phyloP scores from a whole-genome alignment of 2,329 filamentous ascomycete genomes.

The Monosporascus cannonballus region DNA sequence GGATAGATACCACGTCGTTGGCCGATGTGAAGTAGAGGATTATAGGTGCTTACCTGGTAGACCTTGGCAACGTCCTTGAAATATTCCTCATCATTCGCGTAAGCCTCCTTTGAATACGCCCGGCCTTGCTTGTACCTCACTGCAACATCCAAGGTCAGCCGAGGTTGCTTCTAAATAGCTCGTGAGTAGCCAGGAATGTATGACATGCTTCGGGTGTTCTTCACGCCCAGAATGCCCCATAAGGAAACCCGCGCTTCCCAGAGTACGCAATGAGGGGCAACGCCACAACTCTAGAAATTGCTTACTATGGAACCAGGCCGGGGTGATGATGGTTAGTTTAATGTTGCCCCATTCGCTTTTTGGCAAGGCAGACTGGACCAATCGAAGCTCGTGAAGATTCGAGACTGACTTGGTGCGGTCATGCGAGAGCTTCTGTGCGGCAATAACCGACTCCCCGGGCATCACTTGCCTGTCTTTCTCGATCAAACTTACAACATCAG shows the following conservation, averaged over 20 bases:
- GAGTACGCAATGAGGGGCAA: no score
- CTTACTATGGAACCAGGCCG: slow-evolving; percentile 46
- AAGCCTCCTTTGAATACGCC: slow-evolving; percentile 51
- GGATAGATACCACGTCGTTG: no score
- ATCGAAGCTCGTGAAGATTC: slow-evolving; percentile 44
- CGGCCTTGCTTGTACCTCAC: slow-evolving; percentile 47
- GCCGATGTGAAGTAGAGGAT: not conserved
- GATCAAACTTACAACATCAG: slow-evolving; percentile 48
- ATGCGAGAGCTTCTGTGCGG: slow-evolving; percentile 40
- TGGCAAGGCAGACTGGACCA: slow-evolving; percentile 40
- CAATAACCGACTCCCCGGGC: slow-evolving; percentile 51
- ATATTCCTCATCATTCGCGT: slow-evolving; percentile 53
- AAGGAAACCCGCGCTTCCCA: no score
- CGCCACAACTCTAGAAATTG: no score
- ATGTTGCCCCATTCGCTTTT: slow-evolving; percentile 43
- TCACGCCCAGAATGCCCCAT: no score
- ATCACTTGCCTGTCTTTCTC: slow-evolving; percentile 48
- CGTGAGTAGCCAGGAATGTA: no score
- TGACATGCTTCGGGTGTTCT: no score
- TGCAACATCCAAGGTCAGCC: no score
- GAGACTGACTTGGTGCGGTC: slow-evolving; percentile 34
- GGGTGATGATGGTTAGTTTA: slow-evolving; percentile 50
- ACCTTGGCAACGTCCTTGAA: slow-evolving; percentile 60
- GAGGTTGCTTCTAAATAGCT: no score
- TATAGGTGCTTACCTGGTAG: slow-evolving; percentile 37